Base-by-base conservation (phyloP, 768 basidiomycete species). In the Phaeolepiota aurea region DNA sequence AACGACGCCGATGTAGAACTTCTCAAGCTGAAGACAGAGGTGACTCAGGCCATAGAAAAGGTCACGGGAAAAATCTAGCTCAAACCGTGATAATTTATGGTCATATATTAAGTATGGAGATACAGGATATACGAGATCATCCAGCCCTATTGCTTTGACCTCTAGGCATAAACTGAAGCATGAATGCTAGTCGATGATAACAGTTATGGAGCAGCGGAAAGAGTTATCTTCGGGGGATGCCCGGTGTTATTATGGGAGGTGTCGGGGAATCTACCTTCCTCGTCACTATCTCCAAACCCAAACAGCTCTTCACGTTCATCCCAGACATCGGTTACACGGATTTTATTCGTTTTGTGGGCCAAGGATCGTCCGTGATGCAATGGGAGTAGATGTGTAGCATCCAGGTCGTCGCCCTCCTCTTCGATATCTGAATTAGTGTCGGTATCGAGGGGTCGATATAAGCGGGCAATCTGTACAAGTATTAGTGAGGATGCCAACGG, bases 281-380 rank as follows among this genome's bases (percentile, higher is more conserved):
- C 65, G 37, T 80, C 78, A 49, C 76, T 77, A 7, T 70, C 74
- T 3, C 79, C 84, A 38, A 85, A 66, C 32, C 68, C 77, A 55
- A 88, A 86, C 22, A 83, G 46, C 41, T 87, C 83, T 58, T 89
- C 86, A 19, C 77, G 72, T 48, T 83, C 82, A 46, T 87, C 81
- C 85, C 85, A 88, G 32, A 82, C 77, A 54, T 84, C 69, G 12
- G 68, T 66, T 32, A 84, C 61, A 14, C 70, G 71, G 38, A 59
- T 53, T 21, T 47, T 48, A 46, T 54, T 65, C 48, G 40, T 44
- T 46, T 63, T 63, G 44, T 55, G 50, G 14, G 51, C 37, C 5
- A 45, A 21, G 5, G 49, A 44, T 20, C 48, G 46, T 11, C 49
- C 51, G 32, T 56, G 55, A 37, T 69, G 69, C n/a, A 68, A 66